Evolutionary conservation across 371 early-diverging fungal genomes (phyloP).

Genomic region (Mucor piriformis): DNA sequence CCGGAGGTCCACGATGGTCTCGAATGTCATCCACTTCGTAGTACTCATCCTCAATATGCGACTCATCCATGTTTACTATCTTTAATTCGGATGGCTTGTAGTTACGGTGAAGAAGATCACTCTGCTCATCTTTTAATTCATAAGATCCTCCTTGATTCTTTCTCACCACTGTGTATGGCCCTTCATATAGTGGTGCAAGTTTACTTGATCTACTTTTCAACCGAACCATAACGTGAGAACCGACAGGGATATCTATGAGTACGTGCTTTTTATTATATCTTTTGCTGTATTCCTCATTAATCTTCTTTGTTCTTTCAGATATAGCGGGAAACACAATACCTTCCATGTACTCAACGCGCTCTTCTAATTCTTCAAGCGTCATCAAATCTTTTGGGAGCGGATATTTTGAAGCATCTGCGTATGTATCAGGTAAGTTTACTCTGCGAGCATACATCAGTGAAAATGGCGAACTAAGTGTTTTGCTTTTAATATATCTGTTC

Average conservation of each 20-base stretch:
- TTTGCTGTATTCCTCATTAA: slow-evolving; percentile 1
- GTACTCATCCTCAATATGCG: slow-evolving; percentile 2
- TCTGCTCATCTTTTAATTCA: slow-evolving; percentile 8
- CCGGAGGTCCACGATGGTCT: not conserved
- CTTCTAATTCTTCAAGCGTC: slow-evolving; percentile 2
- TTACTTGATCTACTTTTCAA: not conserved
- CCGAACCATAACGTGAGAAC: slow-evolving; percentile 8
- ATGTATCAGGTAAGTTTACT: slow-evolving; percentile 8
- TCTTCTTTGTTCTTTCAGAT: not conserved
- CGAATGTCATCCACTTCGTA: slow-evolving; percentile 7
- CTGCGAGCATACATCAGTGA: slow-evolving; percentile 21
- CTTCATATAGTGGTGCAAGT: slow-evolving; percentile 3
- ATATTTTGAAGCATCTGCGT: not conserved
- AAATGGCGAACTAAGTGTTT: slow-evolving; percentile 14
- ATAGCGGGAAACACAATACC: slow-evolving; percentile 17
- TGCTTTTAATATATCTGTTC: not conserved
- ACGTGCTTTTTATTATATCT: slow-evolving; percentile 8
- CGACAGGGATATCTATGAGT: slow-evolving; percentile 4
- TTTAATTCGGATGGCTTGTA: slow-evolving; percentile 19
- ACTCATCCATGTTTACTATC: slow-evolving; percentile 7
- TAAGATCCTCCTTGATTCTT: slow-evolving; percentile 10
- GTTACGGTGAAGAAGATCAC: slow-evolving; percentile 8
- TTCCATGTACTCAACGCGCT: slow-evolving; percentile 4
- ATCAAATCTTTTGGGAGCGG: not conserved
- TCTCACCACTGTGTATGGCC: slow-evolving; percentile 7